Evolutionary conservation across 768 basidiomycete species (phyloP).

Genomic region (Suillus subluteus): DNA sequence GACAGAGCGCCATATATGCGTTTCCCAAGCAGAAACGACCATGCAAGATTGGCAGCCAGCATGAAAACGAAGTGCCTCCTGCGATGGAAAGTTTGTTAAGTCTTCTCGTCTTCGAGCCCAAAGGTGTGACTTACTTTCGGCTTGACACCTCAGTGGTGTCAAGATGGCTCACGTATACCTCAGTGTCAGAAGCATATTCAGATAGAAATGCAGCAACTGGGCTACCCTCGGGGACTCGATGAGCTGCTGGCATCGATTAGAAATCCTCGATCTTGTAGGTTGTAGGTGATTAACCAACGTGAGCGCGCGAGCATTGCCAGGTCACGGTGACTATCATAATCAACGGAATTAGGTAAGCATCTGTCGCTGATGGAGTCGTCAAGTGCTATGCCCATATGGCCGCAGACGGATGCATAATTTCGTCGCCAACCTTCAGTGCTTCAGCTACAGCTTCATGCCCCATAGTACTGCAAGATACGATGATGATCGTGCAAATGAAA

Average conservation of each 20-base stretch:
- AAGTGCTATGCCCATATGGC: not conserved
- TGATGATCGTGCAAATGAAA: not conserved
- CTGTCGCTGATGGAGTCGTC: not conserved
- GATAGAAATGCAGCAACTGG: constrained; percentile 27
- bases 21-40: constrained; percentile 27
- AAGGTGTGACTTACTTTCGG: constrained; percentile 27
- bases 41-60: constrained; percentile 30
- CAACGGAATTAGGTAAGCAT: constrained; percentile 10
- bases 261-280: too few relatives aligned
- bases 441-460: not conserved
- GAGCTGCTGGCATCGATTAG: constrained; percentile 28
- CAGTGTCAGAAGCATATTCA: constrained; percentile 21
- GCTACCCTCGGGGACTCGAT: constrained; percentile 30
- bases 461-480: not conserved
- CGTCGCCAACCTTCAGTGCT: not conserved
- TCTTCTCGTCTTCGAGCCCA: not conserved
- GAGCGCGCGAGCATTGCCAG: not conserved
- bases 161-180: constrained; percentile 35
- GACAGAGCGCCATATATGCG: constrained; percentile 27
- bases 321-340: not conserved
- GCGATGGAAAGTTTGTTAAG: not conserved
- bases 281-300: not conserved
- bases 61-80: constrained; percentile 32
- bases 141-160: constrained; percentile 22
- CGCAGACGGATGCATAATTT: not conserved